These are phyloP conservation scores for Amanita rubescens DNA, from an alignment of 768 basidiomycete genomes.

Conservation along the genomic window DNA sequence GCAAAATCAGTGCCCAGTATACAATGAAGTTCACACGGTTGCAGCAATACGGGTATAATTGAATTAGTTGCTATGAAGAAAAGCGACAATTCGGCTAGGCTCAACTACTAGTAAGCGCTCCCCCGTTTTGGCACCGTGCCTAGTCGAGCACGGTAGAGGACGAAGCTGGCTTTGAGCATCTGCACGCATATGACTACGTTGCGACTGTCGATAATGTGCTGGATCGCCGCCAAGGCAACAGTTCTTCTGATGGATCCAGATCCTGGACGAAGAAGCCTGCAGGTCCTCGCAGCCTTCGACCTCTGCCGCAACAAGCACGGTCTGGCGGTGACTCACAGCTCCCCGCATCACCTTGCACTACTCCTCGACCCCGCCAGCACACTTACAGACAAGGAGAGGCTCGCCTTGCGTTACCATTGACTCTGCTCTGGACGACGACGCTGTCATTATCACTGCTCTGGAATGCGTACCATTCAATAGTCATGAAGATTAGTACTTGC, in stretches of 20 bases:
- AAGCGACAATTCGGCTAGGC: too few species aligned
- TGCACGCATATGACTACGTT: constrained; percentile 1
- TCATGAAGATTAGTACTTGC: constrained; percentile 64
- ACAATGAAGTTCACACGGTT: too few species aligned
- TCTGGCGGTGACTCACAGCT: too few species aligned
- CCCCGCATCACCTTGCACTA: not conserved
- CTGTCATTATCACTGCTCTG: constrained; percentile 57
- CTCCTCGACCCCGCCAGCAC: not conserved
- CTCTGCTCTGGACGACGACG: constrained; percentile 37
- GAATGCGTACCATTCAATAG: constrained; percentile 59
- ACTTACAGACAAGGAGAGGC: constrained; percentile 12
- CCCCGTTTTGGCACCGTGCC: too few species aligned
- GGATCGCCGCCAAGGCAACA: not conserved
- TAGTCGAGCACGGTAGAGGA: constrained; percentile 9
- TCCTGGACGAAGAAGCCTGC: not conserved
- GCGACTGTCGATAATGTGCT: not conserved
- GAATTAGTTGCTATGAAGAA: too few species aligned
- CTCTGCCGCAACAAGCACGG: not conserved
- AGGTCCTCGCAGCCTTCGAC: not conserved
- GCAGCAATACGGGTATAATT: too few species aligned
- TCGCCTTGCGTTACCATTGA: constrained; percentile 53
- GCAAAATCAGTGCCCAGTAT: too few species aligned
- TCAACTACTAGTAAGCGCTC: too few species aligned
- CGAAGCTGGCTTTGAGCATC: constrained; percentile 5
- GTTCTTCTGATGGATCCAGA: not conserved